Evolutionary conservation across 306 rosid species (phyloP), one percentile per base, ranked within the genome.

Genomic region (Parietaria judaica): DNA sequence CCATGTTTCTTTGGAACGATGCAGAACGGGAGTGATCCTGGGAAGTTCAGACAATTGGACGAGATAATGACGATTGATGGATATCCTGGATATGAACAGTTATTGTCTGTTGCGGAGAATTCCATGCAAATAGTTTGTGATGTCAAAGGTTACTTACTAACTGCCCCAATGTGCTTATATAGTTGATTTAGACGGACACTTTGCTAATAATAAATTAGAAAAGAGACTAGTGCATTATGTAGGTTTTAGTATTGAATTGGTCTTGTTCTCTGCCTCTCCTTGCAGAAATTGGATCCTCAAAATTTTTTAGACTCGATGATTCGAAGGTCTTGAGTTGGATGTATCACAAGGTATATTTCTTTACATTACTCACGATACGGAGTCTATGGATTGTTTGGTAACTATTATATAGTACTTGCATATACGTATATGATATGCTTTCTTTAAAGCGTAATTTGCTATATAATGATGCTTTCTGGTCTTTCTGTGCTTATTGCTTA

Each of bases 31-130:
- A 95, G 80, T 31, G 90, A 88, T 79, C 79, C 60, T 15, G 96
- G 98, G 68, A 92, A 84, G 68, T 88, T 88, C 83, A 84, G 98
- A 78, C 96, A 79, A 36, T 60, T 92, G 72, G 96, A 92, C 70
- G 96, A 88, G 74, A 86, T 92, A 9, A 68, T 84, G 74, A 83
- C 79, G 56, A 59, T 92, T 71, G 83, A 79, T 61, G 86, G 89
- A 7, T 92, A 77, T 76, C 96, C 96, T n/a, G 95, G 74, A 50
- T 92, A 92, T 80, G 90, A 77, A 66, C 89, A 79, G 23, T 72
- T 92, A 52, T 36, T 78, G 66, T 78, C 88, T 56, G 50, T 78
- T 31, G 90, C 79, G 1, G 95, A 88, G 79, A 78, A 74, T 65
- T 79, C 77, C 57, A 84, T 92, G 96, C 96, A 77, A 86, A 63